Conservation (phyloP, 306 rosid genomes). For the Fragaria iinumae region DNA sequence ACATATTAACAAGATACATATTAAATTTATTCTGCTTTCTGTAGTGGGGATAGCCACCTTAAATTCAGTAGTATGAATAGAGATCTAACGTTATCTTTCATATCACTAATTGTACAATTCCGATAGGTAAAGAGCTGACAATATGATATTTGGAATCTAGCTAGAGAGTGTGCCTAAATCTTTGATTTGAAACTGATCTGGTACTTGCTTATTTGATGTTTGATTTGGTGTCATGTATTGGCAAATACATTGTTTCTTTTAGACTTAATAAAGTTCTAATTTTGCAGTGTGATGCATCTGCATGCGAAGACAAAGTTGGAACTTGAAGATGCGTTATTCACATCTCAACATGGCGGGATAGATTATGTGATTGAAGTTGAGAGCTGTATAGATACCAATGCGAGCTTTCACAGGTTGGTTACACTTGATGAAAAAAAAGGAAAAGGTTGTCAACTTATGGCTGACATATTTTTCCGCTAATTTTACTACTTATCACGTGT, state of each 20-base stretch:
- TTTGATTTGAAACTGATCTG: constrained; percentile 8
- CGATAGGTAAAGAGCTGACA: background rate
- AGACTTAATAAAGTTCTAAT: constrained; percentile 24
- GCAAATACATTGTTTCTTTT: constrained; percentile 18
- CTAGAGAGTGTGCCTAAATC: background rate
- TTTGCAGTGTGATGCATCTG: constrained; percentile 73
- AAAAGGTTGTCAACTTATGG: constrained; percentile 18
- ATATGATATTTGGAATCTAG: background rate
- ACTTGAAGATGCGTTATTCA: constrained; percentile 59
- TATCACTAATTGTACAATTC: background rate
- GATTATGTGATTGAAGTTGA: constrained; percentile 78
- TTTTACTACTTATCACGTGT: background rate
- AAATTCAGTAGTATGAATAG: background rate
- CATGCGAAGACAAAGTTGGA: constrained; percentile 66
- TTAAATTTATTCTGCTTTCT: background rate
- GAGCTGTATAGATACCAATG: constrained; percentile 75
- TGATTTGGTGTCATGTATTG: constrained; percentile 7
- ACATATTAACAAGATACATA: background rate
- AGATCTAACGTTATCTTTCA: background rate
- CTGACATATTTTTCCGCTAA: constrained; percentile 16
- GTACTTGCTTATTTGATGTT: background rate
- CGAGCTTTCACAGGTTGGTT: constrained; percentile 78
- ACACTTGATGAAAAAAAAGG: background rate
- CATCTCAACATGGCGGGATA: constrained; percentile 48
- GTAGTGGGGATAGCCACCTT: background rate